Evolutionary conservation across 2,329 filamentous ascomycete genomes (phyloP), one percentile per base, ranked within the genome.

Genomic region (Aspergillus spinulosporus): DNA sequence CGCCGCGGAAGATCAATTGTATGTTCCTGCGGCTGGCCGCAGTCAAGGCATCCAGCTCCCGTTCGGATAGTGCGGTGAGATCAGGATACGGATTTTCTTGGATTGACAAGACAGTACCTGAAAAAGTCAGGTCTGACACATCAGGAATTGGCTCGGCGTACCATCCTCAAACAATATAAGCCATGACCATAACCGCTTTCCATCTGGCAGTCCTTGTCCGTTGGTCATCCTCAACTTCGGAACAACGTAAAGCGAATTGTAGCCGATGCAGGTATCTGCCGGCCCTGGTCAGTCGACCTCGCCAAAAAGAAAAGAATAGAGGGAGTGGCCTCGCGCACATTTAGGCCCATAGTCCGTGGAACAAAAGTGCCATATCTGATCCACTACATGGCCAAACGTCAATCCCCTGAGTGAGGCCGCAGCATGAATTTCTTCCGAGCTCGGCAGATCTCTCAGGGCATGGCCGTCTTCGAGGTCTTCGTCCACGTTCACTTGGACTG

Each of bases 281-380:
- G 3, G 3, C 11, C 3, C 34, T 28, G 8, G 56, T 68, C 53
- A 71, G 65, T 62, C 39, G 52, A 34, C 46, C 14, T 8, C 3
- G 21, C 21, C 21, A 21, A 21, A 21, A 21, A 21, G 21, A 21
- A 21, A 21, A 21, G 21, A 21, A 3, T 36, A 12, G 34, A 12
- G 34, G 8, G 34, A 36, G 21, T 36, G 34, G 8, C 7, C 12
- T 32, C 14, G 68, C 78, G 64, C 74, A 85, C 87, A 89, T 68
- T 78, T 80, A 12, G 79, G 74, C 0, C 87, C 88, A 69, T 87
- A 83, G 64, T 92, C 88, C 11, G 89, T 82, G 0, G 87, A 88
- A 12, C 85, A 87, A 70, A 88, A 92, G 68, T 90, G 88, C 78
- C 88, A 88, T n/a, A 89, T 86, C 53, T 87, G 82, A 59, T 88